Evolutionary conservation across 768 basidiomycete genomes (phyloP).

Genomic region (Trametes cingulata): DNA sequence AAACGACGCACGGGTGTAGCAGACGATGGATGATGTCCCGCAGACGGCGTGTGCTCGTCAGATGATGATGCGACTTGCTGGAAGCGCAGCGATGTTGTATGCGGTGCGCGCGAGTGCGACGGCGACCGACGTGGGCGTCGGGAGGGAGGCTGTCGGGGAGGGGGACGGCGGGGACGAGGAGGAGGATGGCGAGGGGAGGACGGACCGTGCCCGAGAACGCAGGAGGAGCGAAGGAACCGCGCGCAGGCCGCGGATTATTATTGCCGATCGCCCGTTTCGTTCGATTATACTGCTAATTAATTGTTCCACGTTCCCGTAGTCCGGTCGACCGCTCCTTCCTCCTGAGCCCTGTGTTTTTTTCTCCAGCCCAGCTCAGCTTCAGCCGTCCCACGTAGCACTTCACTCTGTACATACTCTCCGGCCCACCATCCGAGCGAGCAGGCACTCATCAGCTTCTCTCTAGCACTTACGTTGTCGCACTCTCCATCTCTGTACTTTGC

Average conservation of each 20-base stretch:
- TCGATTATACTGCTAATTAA: conserved; percentile 14
- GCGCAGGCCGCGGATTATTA: conserved; percentile 19
- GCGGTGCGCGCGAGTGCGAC: not conserved
- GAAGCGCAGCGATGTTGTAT: not conserved
- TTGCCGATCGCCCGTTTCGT: conserved; percentile 22
- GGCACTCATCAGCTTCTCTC: conserved; percentile 1
- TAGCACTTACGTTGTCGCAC: not conserved
- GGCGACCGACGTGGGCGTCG: conserved; percentile 2
- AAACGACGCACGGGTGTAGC: conserved; percentile 19
- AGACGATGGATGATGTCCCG: conserved; percentile 17
- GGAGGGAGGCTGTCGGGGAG: conserved; percentile 5
- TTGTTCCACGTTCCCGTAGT: conserved; percentile 16
- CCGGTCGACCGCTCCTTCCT: conserved; percentile 10
- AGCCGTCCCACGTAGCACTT: not conserved
- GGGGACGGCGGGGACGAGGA: conserved; percentile 14
- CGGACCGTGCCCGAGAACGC: conserved; percentile 28
- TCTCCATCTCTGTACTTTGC: not conserved
- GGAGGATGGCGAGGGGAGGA: conserved; percentile 21
- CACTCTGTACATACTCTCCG: not conserved
- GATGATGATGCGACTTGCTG: not conserved
- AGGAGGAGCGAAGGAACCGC: conserved; percentile 23
- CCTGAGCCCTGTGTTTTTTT: not conserved
- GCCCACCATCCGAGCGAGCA: conserved; percentile 3
- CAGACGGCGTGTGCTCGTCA: conserved; percentile 12
- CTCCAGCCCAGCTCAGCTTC: not conserved